Base-by-base conservation (phyloP, 1,284 basidiomycete species). In the Pseudozyma sp. region DNA sequence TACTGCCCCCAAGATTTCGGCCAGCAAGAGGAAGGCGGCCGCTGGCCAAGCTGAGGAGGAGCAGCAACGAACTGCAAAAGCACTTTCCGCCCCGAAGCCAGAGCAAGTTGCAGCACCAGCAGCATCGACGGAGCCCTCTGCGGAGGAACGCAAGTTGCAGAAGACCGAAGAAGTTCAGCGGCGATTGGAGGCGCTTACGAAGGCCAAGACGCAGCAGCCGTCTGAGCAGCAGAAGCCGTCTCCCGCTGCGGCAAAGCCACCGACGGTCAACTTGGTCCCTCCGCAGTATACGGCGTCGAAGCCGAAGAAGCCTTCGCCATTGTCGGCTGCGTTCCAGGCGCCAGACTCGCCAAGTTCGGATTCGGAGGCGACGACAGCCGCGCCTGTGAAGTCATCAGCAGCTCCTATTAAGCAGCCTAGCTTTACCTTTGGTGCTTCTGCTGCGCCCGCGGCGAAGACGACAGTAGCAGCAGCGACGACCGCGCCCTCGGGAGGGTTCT, bases 221-320 rank as follows among this genome's bases (percentile, higher is more conserved):
- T 31, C 25, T 31, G 55, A 73, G 42, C 50, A 52, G 39, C 59
- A 59, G 49, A 44, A 66, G 19, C 31, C 35, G 42, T 5, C 39
- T n/a, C 4, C 39, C 8, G 40, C 44, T 18, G 57, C 45, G 10
- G 21, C 54, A 11, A 61, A 68, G 48, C 40, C 36, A n/a, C 18
- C 53, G 11, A 35, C 55, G 1, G 13, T 50, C 9, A 64, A 64
- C 7, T 45, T 71, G n/a, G 50, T 76, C 7, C 73, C 73, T 9
- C 63, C 69, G 36, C 73, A 76, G 43, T 76, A 76, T 42, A 60
- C 75, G 12, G 66, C 70, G 0, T 66, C 64, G 14, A 73, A 74
- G 51, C 77, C 77, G 21, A 79, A 79, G 63, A 79, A 79, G 59
- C 77, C 77, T 1, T 77, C 74, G 42, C 77, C 77, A 31, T 49